A percentile compares a stretch with the other conserved stretches of the same genome.
These are phyloP conservation scores for Colletotrichum graminicola DNA, from an alignment of 2,329 filamentous ascomycete species.

Conservation along the genomic window DNA sequence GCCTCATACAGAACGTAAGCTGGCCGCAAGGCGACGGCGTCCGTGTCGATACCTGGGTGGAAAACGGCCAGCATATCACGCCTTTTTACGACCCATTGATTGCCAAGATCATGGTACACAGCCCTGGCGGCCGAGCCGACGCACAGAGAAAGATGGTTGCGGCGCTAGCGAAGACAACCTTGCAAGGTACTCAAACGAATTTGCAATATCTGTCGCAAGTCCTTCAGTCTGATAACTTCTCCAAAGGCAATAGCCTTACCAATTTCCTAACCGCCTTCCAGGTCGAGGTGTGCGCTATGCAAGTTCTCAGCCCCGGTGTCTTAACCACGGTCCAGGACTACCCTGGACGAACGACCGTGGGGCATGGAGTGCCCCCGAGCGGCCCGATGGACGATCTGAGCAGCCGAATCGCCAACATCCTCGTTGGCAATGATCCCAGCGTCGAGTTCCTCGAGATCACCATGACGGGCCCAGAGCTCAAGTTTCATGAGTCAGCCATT, in stretches of 20 bases:
- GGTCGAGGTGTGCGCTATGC: background rate
- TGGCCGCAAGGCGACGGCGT: constrained; percentile 63
- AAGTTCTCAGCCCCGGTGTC: constrained; percentile 9
- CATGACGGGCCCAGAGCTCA: constrained; percentile 11
- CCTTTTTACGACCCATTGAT: constrained; percentile 70
- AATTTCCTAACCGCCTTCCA: background rate
- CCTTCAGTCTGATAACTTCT: constrained; percentile 7
- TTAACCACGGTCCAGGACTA: constrained; percentile 65
- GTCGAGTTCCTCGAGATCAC: constrained; percentile 64
- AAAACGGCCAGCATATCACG: constrained; percentile 67
- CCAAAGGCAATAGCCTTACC: constrained; percentile 11
- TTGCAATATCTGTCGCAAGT: constrained; percentile 5
- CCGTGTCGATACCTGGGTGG: constrained; percentile 74
- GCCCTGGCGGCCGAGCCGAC: constrained; percentile 58
- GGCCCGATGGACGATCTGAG: constrained; percentile 74
- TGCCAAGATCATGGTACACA: constrained; percentile 70
- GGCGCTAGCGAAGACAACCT: background rate
- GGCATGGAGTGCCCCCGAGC: constrained; percentile 69
- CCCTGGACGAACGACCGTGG: constrained; percentile 67
- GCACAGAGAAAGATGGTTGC: constrained; percentile 57
- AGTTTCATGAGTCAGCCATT: background rate
- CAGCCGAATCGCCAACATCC: constrained; percentile 68
- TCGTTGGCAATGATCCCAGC: constrained; percentile 67
- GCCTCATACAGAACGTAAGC: constrained; percentile 66
- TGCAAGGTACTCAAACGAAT: constrained; percentile 17